These are phyloP conservation scores for Lenwebbia sp. DNA, from an alignment of 345 rosid genomes.

Conservation along the genomic window DNA sequence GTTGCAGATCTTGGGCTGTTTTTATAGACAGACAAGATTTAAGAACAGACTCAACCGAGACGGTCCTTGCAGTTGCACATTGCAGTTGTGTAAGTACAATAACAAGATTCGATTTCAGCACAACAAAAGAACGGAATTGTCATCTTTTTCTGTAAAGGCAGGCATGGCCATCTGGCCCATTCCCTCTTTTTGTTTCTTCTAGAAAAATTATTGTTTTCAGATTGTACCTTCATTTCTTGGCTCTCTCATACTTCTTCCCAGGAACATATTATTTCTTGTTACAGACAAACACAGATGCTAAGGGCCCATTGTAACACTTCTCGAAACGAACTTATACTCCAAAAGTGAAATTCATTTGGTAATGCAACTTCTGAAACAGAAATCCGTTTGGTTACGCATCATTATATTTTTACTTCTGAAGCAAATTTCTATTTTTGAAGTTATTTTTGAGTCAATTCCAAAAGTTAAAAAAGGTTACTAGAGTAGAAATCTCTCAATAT, in stretches of 20 bases:
- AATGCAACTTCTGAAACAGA: no score
- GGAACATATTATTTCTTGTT: not conserved
- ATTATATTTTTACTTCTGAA: no score
- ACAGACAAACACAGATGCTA: not conserved
- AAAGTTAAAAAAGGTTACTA: no score
- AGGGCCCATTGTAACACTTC: no score
- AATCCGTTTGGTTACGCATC: no score
- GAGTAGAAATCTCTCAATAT: no score
- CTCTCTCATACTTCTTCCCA: not conserved
- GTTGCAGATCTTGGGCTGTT: not conserved
- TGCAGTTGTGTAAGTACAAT: not conserved
- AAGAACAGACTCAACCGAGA: not conserved
- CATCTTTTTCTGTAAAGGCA: not conserved
- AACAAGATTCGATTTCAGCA: not conserved
- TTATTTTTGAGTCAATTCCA: no score
- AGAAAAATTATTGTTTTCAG: not conserved
- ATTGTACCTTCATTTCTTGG: not conserved
- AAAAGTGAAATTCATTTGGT: no score
- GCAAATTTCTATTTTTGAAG: no score
- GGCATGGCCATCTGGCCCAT: not conserved
- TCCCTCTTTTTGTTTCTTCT: not conserved
- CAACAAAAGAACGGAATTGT: not conserved
- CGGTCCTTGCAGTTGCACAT: not conserved
- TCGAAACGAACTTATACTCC: no score
- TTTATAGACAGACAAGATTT: not conserved